These are phyloP conservation scores for Coemansia erecta DNA, from an alignment of 192 early-diverging fungal genomes.

Conservation along the genomic window DNA sequence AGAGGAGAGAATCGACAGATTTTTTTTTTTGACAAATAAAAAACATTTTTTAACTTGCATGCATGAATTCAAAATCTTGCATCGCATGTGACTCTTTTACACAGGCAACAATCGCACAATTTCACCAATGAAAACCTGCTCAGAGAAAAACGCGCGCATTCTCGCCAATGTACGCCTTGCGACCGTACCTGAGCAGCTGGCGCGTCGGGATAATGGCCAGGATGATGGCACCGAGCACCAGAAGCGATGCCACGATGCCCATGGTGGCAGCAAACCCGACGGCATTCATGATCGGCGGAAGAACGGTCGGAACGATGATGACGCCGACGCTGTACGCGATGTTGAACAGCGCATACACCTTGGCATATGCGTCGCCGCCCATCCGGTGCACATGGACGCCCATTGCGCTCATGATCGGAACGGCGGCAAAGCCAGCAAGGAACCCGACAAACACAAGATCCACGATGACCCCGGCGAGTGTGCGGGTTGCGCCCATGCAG, in stretches of 20 bases:
- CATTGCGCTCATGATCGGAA: constrained; percentile 70
- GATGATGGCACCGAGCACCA: constrained; percentile 40
- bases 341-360: constrained; percentile 73
- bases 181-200: constrained; percentile 32
- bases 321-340: constrained; percentile 76
- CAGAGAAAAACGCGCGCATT: constrained; percentile 28
- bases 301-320: constrained; percentile 68
- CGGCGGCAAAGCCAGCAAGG: constrained; percentile 29
- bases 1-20: neutral
- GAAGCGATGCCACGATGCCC: constrained; percentile 40
- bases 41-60: too few relatives aligned
- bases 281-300: constrained; percentile 57
- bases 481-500: constrained; percentile 38
- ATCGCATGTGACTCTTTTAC: too few relatives aligned
- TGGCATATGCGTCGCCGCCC: constrained; percentile 59
- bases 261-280: constrained; percentile 58
- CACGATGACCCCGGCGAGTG: constrained; percentile 39
- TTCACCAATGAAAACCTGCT: neutral
- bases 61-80: neutral
- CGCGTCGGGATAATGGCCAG: constrained; percentile 31
- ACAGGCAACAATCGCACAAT: too few relatives aligned
- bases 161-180: constrained; percentile 31
- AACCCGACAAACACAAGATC: constrained; percentile 35
- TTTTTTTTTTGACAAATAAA: neutral
- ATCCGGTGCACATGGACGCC: constrained; percentile 62